Percentiles rank a stretch among this genome's conserved stretches.
Conservation (phyloP, 352 stramenopile species). For the Phytophthora crassamura region DNA sequence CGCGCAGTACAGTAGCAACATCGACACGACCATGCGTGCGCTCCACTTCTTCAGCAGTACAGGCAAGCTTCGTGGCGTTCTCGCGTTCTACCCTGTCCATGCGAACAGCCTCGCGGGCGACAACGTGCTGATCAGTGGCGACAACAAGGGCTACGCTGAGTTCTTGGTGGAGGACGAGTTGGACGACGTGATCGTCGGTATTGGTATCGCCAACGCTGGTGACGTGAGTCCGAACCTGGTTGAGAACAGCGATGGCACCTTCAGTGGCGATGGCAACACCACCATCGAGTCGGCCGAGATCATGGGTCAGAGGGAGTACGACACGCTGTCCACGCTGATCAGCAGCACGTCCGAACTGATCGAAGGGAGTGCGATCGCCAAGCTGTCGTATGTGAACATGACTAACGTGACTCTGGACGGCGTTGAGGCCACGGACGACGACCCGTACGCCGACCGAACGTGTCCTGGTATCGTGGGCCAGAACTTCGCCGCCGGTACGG, state of each 20-base stretch:
- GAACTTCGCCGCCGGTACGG: conserved; percentile 53
- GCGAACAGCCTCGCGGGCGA: conserved; percentile 72
- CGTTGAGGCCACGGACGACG: conserved; percentile 12
- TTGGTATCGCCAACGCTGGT: conserved; percentile 53
- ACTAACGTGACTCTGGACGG: conserved; percentile 44
- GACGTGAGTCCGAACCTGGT: conserved; percentile 52
- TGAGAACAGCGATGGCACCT: conserved; percentile 53
- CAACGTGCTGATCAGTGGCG: conserved; percentile 72
- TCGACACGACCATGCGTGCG: conserved; percentile 74
- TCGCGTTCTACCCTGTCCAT: conserved; percentile 79
- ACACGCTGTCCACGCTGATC: conserved; percentile 36
- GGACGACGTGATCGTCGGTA: conserved; percentile 29
- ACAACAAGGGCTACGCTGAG: conserved; percentile 77
- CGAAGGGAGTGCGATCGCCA: conserved; percentile 1
- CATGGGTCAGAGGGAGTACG: conserved; percentile 42
- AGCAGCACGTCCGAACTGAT: conserved; percentile 1
- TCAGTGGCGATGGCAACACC: conserved; percentile 38
- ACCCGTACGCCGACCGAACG: conserved; percentile 41
- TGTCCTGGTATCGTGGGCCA: conserved; percentile 50
- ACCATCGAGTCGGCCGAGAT: conserved; percentile 48
- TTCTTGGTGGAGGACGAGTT: conserved; percentile 44
- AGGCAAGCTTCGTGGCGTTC: conserved; percentile 44
- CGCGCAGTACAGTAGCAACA: conserved; percentile 56
- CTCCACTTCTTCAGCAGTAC: conserved; percentile 44
- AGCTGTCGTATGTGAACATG: conserved; percentile 52